Percentiles rank a stretch among this genome's conserved stretches.
Evolutionary conservation across 495 filamentous ascomycete genomes (phyloP).

Genomic region (Pseudomonodictys pantanalensis): DNA sequence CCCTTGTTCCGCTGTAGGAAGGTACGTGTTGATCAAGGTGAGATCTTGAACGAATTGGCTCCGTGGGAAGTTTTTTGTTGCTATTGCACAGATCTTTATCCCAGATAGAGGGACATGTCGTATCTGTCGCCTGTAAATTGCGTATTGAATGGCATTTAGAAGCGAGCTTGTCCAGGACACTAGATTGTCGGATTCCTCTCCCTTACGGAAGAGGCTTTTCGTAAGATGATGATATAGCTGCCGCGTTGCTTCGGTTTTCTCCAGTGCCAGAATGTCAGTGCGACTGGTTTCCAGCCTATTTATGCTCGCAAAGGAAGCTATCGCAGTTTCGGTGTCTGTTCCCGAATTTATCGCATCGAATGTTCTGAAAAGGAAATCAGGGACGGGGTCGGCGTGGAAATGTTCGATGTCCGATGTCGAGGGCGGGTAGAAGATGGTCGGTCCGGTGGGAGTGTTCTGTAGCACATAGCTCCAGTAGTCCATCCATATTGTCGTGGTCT

Average conservation of each 20-base stretch:
- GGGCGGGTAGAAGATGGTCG: slow-evolving; percentile 19
- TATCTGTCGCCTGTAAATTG: slow-evolving; percentile 30
- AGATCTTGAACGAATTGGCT: slow-evolving; percentile 40
- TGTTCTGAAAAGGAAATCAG: slow-evolving; percentile 21
- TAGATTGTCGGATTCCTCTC: slow-evolving; percentile 33
- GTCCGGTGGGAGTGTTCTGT: background rate
- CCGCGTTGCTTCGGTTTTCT: slow-evolving; percentile 23
- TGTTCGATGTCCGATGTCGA: background rate
- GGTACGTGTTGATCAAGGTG: slow-evolving; percentile 36
- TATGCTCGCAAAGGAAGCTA: slow-evolving; percentile 20
- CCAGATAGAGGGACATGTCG: background rate
- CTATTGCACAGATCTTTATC: slow-evolving; percentile 39
- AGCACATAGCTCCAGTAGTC: slow-evolving; percentile 16
- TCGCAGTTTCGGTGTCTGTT: slow-evolving; percentile 8
- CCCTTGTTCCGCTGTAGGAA: slow-evolving; percentile 16
- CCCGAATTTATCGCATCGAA: slow-evolving; percentile 13
- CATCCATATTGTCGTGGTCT: slow-evolving; percentile 13
- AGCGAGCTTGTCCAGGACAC: slow-evolving; percentile 45
- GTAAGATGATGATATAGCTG: slow-evolving; percentile 36
- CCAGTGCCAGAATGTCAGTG: slow-evolving; percentile 17
- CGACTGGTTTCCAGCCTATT: slow-evolving; percentile 10
- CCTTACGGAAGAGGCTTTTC: slow-evolving; percentile 23
- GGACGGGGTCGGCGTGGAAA: slow-evolving; percentile 1
- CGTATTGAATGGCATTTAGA: slow-evolving; percentile 42
- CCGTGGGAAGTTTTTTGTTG: slow-evolving; percentile 35